A percentile compares a stretch with the other conserved stretches of the same genome.
phyloP scores from a whole-genome alignment of 2,329 filamentous ascomycete genomes.

The Amesomyces nigricolor region DNA sequence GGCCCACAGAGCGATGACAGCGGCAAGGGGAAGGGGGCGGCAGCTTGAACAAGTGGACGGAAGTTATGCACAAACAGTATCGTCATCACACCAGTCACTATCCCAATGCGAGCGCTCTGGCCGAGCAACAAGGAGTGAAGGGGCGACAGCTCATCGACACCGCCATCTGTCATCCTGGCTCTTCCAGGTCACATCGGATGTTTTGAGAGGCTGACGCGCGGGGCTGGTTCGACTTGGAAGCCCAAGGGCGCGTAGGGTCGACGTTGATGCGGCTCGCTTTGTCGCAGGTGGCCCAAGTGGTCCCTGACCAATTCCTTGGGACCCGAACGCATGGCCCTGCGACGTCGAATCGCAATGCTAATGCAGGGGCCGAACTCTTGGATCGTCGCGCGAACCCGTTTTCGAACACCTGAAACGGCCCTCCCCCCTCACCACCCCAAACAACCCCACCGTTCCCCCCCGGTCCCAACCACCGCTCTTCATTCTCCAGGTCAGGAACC shows the following conservation, averaged over 20 bases:
- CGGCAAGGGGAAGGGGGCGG: slow-evolving; percentile 2
- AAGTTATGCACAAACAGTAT: background rate
- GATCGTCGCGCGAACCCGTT: slow-evolving; percentile 19
- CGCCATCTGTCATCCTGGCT: slow-evolving; percentile 9
- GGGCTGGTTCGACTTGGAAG: background rate
- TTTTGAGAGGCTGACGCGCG: background rate
- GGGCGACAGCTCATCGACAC: slow-evolving; percentile 2
- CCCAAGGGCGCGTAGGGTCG: slow-evolving; percentile 12
- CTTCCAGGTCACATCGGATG: slow-evolving; percentile 12
- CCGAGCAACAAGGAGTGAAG: slow-evolving; percentile 14
- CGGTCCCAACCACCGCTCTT: background rate
- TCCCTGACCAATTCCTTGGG: slow-evolving; percentile 21
- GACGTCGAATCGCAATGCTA: slow-evolving; percentile 23
- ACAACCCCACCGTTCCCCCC: background rate
- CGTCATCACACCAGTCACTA: background rate
- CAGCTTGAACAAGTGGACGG: slow-evolving; percentile 7
- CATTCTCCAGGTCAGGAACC: background rate
- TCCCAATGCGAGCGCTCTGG: background rate
- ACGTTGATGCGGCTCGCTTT: slow-evolving; percentile 27
- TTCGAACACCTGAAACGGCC: slow-evolving; percentile 21
- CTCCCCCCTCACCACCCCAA: background rate
- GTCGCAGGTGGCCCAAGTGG: slow-evolving; percentile 19
- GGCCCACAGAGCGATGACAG: slow-evolving; percentile 14
- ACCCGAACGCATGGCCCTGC: slow-evolving; percentile 26
- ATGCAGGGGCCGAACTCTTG: slow-evolving; percentile 26